Percentiles rank a stretch among this genome's conserved stretches.
These are phyloP conservation scores for Aristolochia fimbriata DNA, from an alignment of 164 flowering plant genomes.

Conservation along the genomic window DNA sequence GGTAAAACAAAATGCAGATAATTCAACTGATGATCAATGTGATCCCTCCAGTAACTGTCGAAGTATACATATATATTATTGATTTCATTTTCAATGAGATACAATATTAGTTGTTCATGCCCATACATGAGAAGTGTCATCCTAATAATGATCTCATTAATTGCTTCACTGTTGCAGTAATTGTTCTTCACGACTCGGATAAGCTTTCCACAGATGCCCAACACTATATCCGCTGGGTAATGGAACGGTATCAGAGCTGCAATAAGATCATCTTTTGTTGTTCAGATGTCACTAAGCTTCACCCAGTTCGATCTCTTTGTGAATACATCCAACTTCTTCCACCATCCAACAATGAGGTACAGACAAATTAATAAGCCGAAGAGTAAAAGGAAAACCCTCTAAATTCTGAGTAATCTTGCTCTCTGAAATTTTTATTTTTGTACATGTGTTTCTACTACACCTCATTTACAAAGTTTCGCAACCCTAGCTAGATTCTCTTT, in stretches of 20 bases:
- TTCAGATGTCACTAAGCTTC: conserved; percentile 47
- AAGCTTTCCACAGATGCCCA: conserved; percentile 49
- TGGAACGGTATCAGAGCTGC: conserved; percentile 44
- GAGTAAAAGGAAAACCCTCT: too few relatives aligned
- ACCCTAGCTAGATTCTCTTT: too few relatives aligned
- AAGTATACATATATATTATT: conserved; percentile 20
- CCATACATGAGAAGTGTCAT: not conserved
- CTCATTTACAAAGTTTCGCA: too few relatives aligned
- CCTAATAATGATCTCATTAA: not conserved
- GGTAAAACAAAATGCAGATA: conserved; percentile 34
- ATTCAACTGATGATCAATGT: conserved; percentile 11
- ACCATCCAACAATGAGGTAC: conserved; percentile 66
- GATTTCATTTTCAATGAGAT: not conserved
- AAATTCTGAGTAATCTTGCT: too few relatives aligned
- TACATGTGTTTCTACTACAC: too few relatives aligned
- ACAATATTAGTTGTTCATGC: not conserved
- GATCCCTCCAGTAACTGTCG: conserved; percentile 19
- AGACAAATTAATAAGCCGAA: too few relatives aligned
- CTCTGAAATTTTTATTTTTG: too few relatives aligned
- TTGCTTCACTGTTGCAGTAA: conserved; percentile 25
- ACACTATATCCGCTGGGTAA: conserved; percentile 46
- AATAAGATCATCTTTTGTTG: conserved; percentile 59
- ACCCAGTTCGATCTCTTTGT: conserved; percentile 37
- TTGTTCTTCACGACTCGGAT: conserved; percentile 52
- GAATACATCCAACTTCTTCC: conserved; percentile 38